Evolutionary conservation across 306 rosid genomes (phyloP).

Genomic region (Carpinus fangiana): DNA sequence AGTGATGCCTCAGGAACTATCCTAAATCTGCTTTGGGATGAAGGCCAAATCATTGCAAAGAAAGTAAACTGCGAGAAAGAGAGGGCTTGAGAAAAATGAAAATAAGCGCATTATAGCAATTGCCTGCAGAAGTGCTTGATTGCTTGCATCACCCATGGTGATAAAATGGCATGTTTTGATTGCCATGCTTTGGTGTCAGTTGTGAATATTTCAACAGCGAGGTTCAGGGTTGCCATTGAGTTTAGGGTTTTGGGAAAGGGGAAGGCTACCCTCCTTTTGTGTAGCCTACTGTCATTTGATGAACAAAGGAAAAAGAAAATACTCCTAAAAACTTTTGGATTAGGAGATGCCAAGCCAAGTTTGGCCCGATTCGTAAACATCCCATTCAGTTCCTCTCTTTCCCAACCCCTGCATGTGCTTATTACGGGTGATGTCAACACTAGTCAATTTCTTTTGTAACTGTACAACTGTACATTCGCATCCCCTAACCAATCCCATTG

Average conservation of each 20-base stretch:
- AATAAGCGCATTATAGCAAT: neutral
- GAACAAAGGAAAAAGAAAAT: neutral
- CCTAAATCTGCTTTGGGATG: slow-evolving; percentile 1
- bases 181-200: neutral
- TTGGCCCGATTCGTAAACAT: neutral
- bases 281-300: slow-evolving; percentile 1
- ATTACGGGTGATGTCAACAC: neutral
- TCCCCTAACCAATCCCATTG: neutral
- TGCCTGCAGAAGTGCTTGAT: slow-evolving; percentile 1
- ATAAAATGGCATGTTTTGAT: neutral
- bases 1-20: neutral
- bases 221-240: neutral
- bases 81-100: neutral
- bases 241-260: neutral
- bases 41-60: neutral
- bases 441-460: neutral
- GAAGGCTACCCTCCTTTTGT: neutral
- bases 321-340: neutral
- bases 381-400: neutral
- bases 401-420: neutral
- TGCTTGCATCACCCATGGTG: neutral
- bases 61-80: neutral
- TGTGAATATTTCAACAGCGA: neutral
- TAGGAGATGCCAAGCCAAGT: neutral
- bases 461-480: neutral